Conservation (phyloP, 2,329 filamentous ascomycete species). For the Waltergamsia citrina region DNA sequence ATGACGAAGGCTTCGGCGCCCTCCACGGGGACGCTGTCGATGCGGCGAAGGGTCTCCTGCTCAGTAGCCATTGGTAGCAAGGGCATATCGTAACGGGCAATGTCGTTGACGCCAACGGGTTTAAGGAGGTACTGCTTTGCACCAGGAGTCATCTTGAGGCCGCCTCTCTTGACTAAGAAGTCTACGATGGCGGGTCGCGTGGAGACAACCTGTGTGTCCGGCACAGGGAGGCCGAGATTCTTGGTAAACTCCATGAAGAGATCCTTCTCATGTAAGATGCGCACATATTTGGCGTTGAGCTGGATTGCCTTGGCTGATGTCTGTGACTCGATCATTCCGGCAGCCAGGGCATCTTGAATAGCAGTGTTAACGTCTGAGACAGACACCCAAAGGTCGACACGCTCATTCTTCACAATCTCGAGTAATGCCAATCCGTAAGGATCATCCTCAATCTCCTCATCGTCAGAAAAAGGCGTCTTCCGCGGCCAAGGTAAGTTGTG, state of each 20-base stretch:
- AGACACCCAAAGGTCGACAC: constrained; percentile 62
- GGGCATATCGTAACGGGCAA: constrained; percentile 51
- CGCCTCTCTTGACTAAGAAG: constrained; percentile 30
- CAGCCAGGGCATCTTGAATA: constrained; percentile 56
- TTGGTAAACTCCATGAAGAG: constrained; percentile 51
- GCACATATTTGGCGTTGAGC: constrained; percentile 45
- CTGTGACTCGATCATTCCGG: constrained; percentile 47
- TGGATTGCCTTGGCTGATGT: constrained; percentile 55
- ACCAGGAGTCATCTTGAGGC: constrained; percentile 12
- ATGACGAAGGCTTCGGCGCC: constrained; percentile 46
- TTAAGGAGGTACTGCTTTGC: constrained; percentile 54
- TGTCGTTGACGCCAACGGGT: constrained; percentile 52
- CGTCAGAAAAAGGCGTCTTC: neutral
- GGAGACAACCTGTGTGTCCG: constrained; percentile 42
- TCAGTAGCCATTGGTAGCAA: constrained; percentile 47
- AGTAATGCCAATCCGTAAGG: constrained; percentile 48
- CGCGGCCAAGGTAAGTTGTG: constrained; percentile 29
- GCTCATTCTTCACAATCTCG: constrained; percentile 48
- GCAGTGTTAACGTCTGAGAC: constrained; percentile 61
- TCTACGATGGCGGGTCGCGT: constrained; percentile 41
- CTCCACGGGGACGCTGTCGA: constrained; percentile 33
- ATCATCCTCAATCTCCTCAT: constrained; percentile 15
- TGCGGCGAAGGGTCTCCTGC: constrained; percentile 43
- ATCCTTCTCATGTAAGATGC: constrained; percentile 53
- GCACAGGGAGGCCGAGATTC: constrained; percentile 41